phyloP scores from a whole-genome alignment of 441 rosid genomes.

The Gossypium davidsonii region DNA sequence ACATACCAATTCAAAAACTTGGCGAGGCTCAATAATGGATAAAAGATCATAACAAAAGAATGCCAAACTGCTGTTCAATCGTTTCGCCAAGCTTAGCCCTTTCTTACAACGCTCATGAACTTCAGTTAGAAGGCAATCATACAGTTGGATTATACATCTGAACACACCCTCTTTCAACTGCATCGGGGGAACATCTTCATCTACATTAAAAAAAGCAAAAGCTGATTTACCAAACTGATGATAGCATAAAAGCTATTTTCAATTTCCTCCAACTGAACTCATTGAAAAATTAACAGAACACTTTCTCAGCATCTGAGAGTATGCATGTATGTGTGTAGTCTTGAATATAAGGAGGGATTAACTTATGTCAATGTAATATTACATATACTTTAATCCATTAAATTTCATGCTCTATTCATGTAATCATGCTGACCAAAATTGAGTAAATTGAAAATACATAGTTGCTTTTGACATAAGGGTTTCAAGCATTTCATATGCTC shows the following conservation, averaged over 20 bases:
- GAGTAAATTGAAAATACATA: neutral
- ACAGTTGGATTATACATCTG: slow-evolving; percentile 87
- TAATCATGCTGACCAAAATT: neutral
- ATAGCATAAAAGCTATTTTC: neutral
- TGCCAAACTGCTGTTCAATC: slow-evolving; percentile 96
- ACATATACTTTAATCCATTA: neutral
- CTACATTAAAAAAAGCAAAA: slow-evolving; percentile 31
- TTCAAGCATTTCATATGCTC: neutral
- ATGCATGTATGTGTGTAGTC: neutral
- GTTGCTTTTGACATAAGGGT: neutral
- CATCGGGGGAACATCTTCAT: slow-evolving; percentile 98
- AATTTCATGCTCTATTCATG: slow-evolving; percentile 1
- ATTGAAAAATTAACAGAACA: neutral
- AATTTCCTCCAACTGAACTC: neutral
- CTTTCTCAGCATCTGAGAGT: neutral
- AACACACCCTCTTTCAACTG: slow-evolving; percentile 95
- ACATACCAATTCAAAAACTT: slow-evolving; percentile 94
- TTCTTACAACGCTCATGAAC: slow-evolving; percentile 98
- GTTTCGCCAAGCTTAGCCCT: slow-evolving; percentile 93
- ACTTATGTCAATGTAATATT: neutral
- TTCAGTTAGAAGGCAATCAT: slow-evolving; percentile 95
- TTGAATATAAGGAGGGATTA: neutral
- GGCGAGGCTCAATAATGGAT: slow-evolving; percentile 93
- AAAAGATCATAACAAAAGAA: slow-evolving; percentile 97
- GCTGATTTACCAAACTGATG: neutral